Evolutionary conservation across 2,329 filamentous ascomycete genomes (phyloP).

Genomic region (Sporothrix pseudoabietina): DNA sequence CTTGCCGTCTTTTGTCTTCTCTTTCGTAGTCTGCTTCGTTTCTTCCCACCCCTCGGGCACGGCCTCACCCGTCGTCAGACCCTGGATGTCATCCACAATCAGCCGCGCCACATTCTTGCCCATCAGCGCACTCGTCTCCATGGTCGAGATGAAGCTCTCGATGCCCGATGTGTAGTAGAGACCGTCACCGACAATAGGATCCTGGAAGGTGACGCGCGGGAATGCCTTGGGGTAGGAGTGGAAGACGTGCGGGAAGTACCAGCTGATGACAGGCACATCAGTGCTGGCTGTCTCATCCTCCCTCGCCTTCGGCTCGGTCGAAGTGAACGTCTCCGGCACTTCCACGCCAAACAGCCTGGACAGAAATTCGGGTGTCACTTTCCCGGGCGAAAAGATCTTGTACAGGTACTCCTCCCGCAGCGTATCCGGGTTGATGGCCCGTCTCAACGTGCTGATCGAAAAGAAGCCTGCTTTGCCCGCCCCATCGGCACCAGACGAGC

Average conservation of each 20-base stretch:
- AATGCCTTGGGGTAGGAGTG: constrained; percentile 81
- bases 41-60: background rate
- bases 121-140: constrained; percentile 95
- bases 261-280: constrained; percentile 61
- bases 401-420: constrained; percentile 59
- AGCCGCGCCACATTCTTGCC: constrained; percentile 80
- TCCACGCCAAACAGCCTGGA: constrained; percentile 54
- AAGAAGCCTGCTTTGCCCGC: constrained; percentile 80
- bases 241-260: constrained; percentile 78
- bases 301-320: background rate
- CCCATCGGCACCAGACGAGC: constrained; percentile 53
- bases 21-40: background rate
- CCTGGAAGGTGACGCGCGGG: constrained; percentile 87
- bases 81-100: constrained; percentile 58
- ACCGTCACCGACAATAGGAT: constrained; percentile 66
- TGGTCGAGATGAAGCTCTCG: constrained; percentile 92
- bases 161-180: constrained; percentile 76
- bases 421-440: constrained; percentile 62
- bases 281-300: constrained; percentile 41
- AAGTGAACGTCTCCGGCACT: constrained; percentile 48
- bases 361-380: constrained; percentile 57
- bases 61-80: constrained; percentile 29
- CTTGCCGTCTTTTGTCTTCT: background rate
- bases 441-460: constrained; percentile 75
- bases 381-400: constrained; percentile 65